Evolutionary conservation across 305 asterid genomes (phyloP), one percentile per base, ranked within the genome.

Genomic region (Rubia occidens): DNA sequence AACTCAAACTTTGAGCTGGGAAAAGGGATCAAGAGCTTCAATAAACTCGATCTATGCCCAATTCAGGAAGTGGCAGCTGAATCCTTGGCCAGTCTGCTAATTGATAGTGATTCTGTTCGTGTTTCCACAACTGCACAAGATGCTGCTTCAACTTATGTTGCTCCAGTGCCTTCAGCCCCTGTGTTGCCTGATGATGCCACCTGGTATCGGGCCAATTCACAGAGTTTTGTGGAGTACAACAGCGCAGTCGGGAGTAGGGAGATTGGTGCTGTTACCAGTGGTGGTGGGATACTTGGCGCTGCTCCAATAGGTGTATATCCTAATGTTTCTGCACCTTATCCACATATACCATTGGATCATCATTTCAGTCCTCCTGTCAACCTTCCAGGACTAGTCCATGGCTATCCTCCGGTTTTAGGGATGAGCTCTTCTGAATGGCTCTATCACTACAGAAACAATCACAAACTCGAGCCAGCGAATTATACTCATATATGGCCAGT

Each of bases 361-460:
- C 59, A 53, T 21, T 75, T 64, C 66, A 53, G 51, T 58, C 71
- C 83, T 58, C 71, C 83, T 15, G 83, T 83, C 24, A 53, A 53
- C 17, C 74, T 81, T 63, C 73, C 87, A 5, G 83, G 89, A 55
- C 76, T 81, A 20, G 82, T 84, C n/a, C 85, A 74, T 43, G 89
- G 88, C 35, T 82, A 84, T 67, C 94, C 90, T 37, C 88, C 87
- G 15, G 55, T 75, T 56, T 74, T 81, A 0, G 95, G 96, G 40
- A 88, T 89, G 96, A 88, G 95, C 67, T 92, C 98, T 62, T 89
- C 98, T 0, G 96, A 89, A 68, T 92, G 98, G 98, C 93, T 92
- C 1, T 84, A 92, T 75, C 98, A 84, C 80, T 88, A 92, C 40
- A 79, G 96, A 67, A 88, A 85, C 83, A 83, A 83, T 76, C 87